Percentiles rank a stretch among this genome's conserved stretches.
These are phyloP conservation scores for Ascodesmis nigricans DNA, from an alignment of 495 filamentous ascomycete species.

Conservation along the genomic window DNA sequence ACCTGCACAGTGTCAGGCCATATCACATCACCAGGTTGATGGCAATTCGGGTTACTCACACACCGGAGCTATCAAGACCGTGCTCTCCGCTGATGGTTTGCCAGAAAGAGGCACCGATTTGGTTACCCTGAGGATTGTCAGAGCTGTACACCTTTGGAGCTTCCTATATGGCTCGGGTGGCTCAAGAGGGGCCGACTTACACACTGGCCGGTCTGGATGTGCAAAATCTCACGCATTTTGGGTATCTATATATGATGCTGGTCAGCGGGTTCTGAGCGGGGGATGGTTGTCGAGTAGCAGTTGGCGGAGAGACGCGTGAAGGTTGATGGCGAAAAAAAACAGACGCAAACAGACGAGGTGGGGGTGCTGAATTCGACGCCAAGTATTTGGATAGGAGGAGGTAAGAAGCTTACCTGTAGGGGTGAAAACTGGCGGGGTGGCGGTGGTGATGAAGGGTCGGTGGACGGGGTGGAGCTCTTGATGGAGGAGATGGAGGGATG, in stretches of 20 bases:
- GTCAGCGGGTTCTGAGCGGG: constrained; percentile 5
- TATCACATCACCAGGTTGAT: constrained; percentile 14
- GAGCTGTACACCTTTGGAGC: background rate
- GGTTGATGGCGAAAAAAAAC: constrained; percentile 3
- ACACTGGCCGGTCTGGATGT: constrained; percentile 98
- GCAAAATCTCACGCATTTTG: constrained; percentile 92
- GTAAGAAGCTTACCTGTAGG: constrained; percentile 4
- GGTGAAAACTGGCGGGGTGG: constrained; percentile 5
- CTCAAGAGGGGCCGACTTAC: constrained; percentile 40
- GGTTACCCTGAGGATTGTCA: constrained; percentile 67
- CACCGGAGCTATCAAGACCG: constrained; percentile 87
- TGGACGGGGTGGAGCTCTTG: too few species aligned
- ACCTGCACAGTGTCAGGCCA: constrained; percentile 31
- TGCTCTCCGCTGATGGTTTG: constrained; percentile 98
- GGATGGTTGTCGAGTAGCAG: constrained; percentile 3
- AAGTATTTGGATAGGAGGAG: constrained; percentile 4
- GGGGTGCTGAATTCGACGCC: background rate
- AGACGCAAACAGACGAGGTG: background rate
- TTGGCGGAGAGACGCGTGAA: constrained; percentile 4
- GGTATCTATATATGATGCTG: constrained; percentile 6
- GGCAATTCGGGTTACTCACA: constrained; percentile 36
- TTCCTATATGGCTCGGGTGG: background rate
- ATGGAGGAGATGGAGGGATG: too few species aligned
- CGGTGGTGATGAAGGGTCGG: too few species aligned
- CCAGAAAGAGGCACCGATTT: constrained; percentile 99